phyloP scores from a whole-genome alignment of 2,329 filamentous ascomycete genomes.

The Cladosporium sp. region DNA sequence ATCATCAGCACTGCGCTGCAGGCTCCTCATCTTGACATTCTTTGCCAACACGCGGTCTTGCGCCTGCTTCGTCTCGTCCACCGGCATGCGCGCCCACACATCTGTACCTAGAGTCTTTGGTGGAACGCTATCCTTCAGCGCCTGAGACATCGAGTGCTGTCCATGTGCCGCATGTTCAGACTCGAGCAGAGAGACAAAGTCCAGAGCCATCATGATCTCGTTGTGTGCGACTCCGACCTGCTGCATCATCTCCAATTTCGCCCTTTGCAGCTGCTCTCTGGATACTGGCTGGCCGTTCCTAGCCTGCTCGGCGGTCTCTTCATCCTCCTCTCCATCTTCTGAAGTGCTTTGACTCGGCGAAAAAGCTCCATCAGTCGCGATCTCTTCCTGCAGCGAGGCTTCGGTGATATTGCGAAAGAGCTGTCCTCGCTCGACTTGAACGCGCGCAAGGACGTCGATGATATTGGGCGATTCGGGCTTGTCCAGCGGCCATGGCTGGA shows the following conservation, averaged over 20 bases:
- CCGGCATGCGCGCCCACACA: constrained; percentile 54
- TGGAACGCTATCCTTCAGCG: constrained; percentile 65
- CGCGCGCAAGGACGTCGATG: constrained; percentile 70
- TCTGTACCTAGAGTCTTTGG: constrained; percentile 68
- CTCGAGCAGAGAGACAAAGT: constrained; percentile 76
- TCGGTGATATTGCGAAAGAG: constrained; percentile 73
- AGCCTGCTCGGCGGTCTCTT: constrained; percentile 20
- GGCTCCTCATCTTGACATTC: constrained; percentile 74
- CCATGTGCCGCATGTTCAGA: constrained; percentile 64
- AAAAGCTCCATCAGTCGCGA: constrained; percentile 45
- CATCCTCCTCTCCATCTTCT: constrained; percentile 36
- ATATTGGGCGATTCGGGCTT: constrained; percentile 58
- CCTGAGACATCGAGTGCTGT: constrained; percentile 63
- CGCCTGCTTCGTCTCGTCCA: constrained; percentile 45
- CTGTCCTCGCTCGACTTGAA: constrained; percentile 72
- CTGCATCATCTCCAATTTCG: constrained; percentile 38
- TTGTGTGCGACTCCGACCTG: constrained; percentile 43
- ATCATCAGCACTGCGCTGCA: constrained; percentile 69
- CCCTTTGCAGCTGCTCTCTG: constrained; percentile 36
- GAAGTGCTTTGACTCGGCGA: constrained; percentile 43
- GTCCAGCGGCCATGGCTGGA: constrained; percentile 58
- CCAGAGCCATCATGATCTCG: constrained; percentile 64
- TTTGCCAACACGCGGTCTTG: constrained; percentile 45
- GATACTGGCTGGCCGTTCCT: constrained; percentile 18
- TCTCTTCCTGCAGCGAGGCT: constrained; percentile 64